phyloP scores from a whole-genome alignment of 176 grass and related monocot genomes.

The Phragmites australis region DNA sequence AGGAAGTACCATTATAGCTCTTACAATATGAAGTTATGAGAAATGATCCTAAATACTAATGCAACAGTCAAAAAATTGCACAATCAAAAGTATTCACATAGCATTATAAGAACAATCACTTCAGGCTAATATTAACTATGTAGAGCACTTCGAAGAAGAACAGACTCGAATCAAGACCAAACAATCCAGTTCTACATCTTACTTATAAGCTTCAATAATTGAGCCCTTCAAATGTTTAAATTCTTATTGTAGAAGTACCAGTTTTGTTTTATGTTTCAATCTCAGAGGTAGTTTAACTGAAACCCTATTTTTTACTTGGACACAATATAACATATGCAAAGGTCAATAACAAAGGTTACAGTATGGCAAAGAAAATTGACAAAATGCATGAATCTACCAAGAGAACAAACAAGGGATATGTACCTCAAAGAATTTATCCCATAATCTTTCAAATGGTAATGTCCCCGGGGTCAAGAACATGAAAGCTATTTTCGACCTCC shows the following conservation, averaged over 20 bases:
- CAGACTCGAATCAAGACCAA: background rate
- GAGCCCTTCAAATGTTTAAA: background rate
- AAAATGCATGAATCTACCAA: background rate
- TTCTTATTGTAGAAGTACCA: background rate
- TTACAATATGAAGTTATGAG: background rate
- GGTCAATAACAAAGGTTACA: background rate
- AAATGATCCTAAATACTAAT: background rate
- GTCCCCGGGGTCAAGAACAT: constrained; percentile 86
- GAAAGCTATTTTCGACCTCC: constrained; percentile 73
- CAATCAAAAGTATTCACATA: background rate
- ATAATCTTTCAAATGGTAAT: constrained; percentile 89
- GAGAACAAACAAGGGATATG: background rate
- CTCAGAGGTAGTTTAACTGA: background rate
- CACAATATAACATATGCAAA: background rate
- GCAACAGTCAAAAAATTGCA: background rate
- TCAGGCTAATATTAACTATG: background rate
- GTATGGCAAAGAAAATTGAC: background rate
- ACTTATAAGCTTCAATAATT: background rate
- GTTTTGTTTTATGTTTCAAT: constrained; percentile 5
- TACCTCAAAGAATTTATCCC: constrained; percentile 91
- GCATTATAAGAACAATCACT: background rate
- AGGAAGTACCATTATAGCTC: background rate
- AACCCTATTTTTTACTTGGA: background rate
- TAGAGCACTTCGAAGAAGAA: background rate
- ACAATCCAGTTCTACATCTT: background rate